Evolutionary conservation across 441 rosid genomes (phyloP).

Genomic region (Aquilaria agallochum): DNA sequence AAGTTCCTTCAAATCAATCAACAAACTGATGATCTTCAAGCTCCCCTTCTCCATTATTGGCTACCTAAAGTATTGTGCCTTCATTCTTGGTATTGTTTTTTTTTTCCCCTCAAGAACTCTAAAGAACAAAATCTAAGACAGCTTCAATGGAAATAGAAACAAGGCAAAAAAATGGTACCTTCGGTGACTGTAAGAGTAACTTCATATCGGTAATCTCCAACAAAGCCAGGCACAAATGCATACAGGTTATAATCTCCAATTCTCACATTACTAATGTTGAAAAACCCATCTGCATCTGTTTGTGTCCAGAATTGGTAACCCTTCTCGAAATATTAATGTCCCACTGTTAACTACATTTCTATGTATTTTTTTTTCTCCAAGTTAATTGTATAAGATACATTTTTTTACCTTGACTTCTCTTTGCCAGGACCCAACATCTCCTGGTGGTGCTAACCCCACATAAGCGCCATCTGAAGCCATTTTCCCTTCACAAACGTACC

Average conservation of each 20-base stretch:
- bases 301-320: conserved; percentile 71
- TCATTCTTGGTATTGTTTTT: no score
- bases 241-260: conserved; percentile 57
- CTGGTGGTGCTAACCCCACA: conserved; percentile 65
- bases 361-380: not conserved
- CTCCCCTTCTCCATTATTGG: no score
- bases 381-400: not conserved
- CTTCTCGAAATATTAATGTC: conserved; percentile 19
- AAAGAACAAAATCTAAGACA: not conserved
- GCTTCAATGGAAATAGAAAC: not conserved
- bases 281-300: conserved; percentile 46
- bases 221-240: conserved; percentile 62
- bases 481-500: conserved; percentile 32
- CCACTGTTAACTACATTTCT: no score
- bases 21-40: not conserved
- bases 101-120: not conserved
- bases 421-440: conserved; percentile 72
- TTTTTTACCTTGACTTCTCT: conserved; percentile 57
- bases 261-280: conserved; percentile 38
- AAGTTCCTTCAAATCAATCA: not conserved
- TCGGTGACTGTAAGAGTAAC: conserved; percentile 28
- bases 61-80: no score
- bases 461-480: conserved; percentile 44
- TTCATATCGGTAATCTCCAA: conserved; percentile 52
- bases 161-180: conserved; percentile 22